Conservation (phyloP, 2,329 filamentous ascomycete species). For the Diaporthe batatas region DNA sequence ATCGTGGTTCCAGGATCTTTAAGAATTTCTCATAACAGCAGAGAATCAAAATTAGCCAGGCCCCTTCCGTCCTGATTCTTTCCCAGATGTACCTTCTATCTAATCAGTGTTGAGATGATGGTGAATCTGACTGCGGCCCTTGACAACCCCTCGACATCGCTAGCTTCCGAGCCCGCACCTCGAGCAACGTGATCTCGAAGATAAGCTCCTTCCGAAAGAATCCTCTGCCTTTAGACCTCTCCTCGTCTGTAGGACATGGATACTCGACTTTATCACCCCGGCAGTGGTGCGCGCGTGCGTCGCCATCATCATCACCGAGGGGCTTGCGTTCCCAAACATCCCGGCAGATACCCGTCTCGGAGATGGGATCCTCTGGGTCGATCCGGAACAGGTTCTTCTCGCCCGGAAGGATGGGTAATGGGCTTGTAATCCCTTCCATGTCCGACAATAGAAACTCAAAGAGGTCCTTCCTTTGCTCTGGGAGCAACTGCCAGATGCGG, state of each 20-base stretch:
- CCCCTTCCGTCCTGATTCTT: too few species aligned
- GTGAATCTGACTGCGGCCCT: neutral
- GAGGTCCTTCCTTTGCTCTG: neutral
- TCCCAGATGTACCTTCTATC: neutral
- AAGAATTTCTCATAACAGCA: neutral
- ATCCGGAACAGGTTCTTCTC: neutral
- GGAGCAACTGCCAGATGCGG: neutral
- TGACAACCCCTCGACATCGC: neutral
- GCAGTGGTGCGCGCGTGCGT: constrained; percentile 5
- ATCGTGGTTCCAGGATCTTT: neutral
- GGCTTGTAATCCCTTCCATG: neutral
- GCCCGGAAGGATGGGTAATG: constrained; percentile 4
- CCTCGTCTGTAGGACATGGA: neutral
- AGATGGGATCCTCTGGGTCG: neutral
- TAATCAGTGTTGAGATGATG: neutral
- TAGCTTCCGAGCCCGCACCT: neutral
- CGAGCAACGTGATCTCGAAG: neutral
- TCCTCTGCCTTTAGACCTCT: constrained; percentile 7
- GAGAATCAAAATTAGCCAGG: neutral
- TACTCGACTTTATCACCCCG: constrained; percentile 10
- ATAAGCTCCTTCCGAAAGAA: neutral
- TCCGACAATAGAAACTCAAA: constrained; percentile 13
- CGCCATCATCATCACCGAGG: neutral
- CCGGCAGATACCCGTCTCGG: neutral
- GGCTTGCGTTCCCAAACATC: neutral